Conservation (phyloP, 306 rosid genomes). For the Herpetospermum pedunculosum region DNA sequence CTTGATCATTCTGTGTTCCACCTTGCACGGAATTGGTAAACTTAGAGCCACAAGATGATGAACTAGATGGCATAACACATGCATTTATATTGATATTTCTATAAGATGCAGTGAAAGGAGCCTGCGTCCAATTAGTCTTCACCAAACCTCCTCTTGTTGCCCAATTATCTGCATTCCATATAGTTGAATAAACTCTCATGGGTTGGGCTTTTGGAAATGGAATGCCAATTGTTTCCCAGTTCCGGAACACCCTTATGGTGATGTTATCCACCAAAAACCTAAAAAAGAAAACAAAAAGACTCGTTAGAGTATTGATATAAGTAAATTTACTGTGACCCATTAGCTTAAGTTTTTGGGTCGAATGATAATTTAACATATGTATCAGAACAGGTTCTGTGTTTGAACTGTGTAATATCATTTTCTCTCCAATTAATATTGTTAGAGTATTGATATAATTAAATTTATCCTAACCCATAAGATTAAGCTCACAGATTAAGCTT, state of each 20-base stretch:
- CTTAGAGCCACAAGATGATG: constrained; percentile 8
- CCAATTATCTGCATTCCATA: constrained; percentile 43
- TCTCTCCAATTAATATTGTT: no score
- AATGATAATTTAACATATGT: no score
- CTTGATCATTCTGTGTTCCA: constrained; percentile 10
- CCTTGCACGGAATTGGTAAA: neutral
- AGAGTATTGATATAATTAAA: no score
- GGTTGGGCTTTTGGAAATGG: constrained; percentile 27
- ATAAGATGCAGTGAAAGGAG: constrained; percentile 35
- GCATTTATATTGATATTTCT: constrained; percentile 25
- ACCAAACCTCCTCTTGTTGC: constrained; percentile 36
- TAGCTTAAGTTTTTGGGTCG: no score
- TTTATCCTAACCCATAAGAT: no score
- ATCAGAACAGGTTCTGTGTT: no score
- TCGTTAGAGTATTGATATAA: no score
- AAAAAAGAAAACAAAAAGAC: neutral
- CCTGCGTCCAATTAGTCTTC: constrained; percentile 38
- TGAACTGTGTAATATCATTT: no score
- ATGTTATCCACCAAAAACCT: constrained; percentile 25
- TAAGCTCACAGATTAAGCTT: no score
- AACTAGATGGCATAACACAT: constrained; percentile 9
- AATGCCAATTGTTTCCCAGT: constrained; percentile 21
- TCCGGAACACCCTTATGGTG: constrained; percentile 26
- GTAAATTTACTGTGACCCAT: no score
- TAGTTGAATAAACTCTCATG: constrained; percentile 28